Evolutionary conservation across 495 filamentous ascomycete species (phyloP).

Genomic region (Xylaria longipes): DNA sequence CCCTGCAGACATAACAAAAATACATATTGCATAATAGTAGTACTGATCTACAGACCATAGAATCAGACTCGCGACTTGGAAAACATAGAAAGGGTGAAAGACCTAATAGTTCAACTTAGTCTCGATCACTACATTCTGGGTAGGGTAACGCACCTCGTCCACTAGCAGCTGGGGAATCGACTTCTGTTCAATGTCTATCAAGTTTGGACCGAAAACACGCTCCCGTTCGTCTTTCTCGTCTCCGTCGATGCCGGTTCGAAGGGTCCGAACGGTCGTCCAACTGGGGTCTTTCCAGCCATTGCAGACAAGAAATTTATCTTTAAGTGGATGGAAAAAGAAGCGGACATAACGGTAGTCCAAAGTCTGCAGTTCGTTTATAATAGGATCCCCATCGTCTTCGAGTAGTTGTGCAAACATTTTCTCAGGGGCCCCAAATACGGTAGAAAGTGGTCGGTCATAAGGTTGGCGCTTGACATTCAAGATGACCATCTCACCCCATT

Average conservation of each 20-base stretch:
- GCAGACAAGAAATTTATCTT: constrained; percentile 84
- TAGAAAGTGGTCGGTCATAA: constrained; percentile 84
- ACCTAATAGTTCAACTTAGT: constrained; percentile 58
- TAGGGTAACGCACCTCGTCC: constrained; percentile 73
- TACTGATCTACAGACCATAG: constrained; percentile 97
- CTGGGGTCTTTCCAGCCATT: constrained; percentile 92
- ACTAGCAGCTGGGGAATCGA: constrained; percentile 79
- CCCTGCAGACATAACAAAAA: constrained; percentile 91
- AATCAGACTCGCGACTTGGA: constrained; percentile 92
- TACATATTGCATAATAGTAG: constrained; percentile 96
- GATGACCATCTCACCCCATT: constrained; percentile 90
- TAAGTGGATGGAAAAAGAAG: constrained; percentile 87
- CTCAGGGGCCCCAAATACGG: constrained; percentile 76
- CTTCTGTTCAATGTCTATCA: constrained; percentile 92
- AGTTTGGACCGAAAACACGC: constrained; percentile 84
- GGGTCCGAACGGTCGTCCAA: constrained; percentile 78
- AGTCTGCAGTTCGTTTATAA: constrained; percentile 70
- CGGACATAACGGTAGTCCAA: constrained; percentile 93
- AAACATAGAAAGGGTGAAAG: constrained; percentile 97
- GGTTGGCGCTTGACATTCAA: constrained; percentile 66
- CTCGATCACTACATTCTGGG: background rate
- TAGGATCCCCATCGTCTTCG: constrained; percentile 87
- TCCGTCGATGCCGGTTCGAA: constrained; percentile 85
- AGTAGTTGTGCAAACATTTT: constrained; percentile 62
- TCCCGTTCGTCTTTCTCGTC: constrained; percentile 87